Evolutionary conservation across 805 yeast species (phyloP), one percentile per base, ranked within the genome.

Genomic region (Metschnikowia gruessii): DNA sequence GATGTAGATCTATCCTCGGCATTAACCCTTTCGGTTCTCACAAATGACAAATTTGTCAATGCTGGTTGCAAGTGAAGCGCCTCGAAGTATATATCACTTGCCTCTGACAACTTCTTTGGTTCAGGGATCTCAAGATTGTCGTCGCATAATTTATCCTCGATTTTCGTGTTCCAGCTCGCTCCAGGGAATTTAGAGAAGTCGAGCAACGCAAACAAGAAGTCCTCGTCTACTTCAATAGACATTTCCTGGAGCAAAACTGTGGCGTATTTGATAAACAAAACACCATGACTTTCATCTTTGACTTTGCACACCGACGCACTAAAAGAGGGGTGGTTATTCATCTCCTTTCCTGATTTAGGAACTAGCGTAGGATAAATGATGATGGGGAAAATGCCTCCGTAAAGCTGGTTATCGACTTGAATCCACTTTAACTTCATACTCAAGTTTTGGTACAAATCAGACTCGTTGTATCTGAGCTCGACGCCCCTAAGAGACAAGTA

Each of bases 141-240:
- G 43, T 83, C 90, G 70, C 90, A 82, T 37, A 88, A 66, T 32
- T 60, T 67, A 50, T 79, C 82, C 21, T 56, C 58, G 12, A 68
- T 63, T 38, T 64, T 60, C 15, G 58, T 57, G 46, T 81, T 77
- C 91, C 92, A 85, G n/a, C 83, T 69, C 0, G 94, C 89, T 1
- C 92, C 94, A 0, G 95, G 94, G 31, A 85, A 68, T 58, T 86
- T 84, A 4, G 85, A 76, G 57, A 90, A 89, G 37, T 90, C 96
- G 36, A 91, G 63, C 39, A 91, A 61, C 0, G 95, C 89, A 62
- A 84, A 83, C 53, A 92, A 63, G 64, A 94, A 89, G 61, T 92
- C 97, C 65, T 94, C 99, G 63, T 94, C 99, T 37, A 92, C 77
- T 59, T 94, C 98, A 37, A 94, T 68, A 0, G 97, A 83, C 78